Evolutionary conservation across 352 stramenopile genomes (phyloP).

Genomic region (Globisporangium yorkense): DNA sequence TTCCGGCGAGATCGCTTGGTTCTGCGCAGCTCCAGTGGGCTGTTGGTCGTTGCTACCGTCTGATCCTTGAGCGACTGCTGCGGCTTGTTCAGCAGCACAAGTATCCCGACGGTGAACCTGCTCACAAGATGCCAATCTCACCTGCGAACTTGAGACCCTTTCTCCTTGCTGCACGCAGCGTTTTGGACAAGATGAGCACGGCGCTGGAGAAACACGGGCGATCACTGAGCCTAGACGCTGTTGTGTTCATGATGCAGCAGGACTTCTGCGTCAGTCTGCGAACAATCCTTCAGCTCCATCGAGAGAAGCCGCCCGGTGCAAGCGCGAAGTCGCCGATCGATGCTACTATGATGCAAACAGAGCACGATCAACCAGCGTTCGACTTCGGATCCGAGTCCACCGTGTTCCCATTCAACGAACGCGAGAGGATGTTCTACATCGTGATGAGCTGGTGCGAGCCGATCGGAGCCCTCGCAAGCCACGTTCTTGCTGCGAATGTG

Average conservation of each 20-base stretch:
- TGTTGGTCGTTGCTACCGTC: conserved; percentile 41
- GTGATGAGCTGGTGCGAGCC: conserved; percentile 38
- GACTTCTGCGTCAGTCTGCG: conserved; percentile 46
- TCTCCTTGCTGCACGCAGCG: conserved; percentile 10
- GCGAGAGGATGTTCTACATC: conserved; percentile 26
- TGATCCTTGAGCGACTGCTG: conserved; percentile 31
- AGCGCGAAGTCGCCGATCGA: neutral
- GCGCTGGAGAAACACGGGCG: conserved; percentile 14
- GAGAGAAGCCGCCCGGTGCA: neutral
- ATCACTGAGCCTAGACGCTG: neutral
- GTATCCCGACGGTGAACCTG: neutral
- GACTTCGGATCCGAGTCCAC: neutral
- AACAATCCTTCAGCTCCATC: conserved; percentile 7
- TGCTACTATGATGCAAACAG: neutral
- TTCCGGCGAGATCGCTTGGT: conserved; percentile 2
- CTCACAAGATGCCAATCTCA: neutral
- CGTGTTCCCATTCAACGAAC: conserved; percentile 4
- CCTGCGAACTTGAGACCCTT: conserved; percentile 10
- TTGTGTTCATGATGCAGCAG: conserved; percentile 53
- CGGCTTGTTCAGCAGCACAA: neutral
- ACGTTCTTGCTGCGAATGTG: conserved; percentile 19
- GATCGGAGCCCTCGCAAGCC: conserved; percentile 31
- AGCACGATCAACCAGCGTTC: neutral
- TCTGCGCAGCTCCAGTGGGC: conserved; percentile 50
- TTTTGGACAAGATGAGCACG: conserved; percentile 23